Conservation (phyloP, 2,329 filamentous ascomycete species). For the Lecanicillium sp. region DNA sequence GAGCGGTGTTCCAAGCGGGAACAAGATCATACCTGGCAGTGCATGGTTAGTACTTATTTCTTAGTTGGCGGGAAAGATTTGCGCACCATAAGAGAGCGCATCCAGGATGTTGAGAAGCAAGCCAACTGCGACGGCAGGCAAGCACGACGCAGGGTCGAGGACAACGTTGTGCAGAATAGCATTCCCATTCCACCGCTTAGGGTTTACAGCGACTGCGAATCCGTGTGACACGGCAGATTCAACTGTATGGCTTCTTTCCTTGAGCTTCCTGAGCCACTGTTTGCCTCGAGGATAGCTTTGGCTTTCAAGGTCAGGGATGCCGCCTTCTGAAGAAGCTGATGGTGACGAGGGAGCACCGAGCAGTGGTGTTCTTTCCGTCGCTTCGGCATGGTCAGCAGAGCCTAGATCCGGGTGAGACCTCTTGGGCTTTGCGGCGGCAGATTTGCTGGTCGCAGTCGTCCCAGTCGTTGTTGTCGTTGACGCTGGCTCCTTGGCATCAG, state of each 20-base stretch:
- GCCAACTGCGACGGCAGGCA: constrained; percentile 84
- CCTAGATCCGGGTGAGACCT: not conserved
- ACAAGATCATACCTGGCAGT: constrained; percentile 73
- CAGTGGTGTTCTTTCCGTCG: constrained; percentile 41
- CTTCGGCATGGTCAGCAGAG: constrained; percentile 3
- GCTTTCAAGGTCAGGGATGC: constrained; percentile 38
- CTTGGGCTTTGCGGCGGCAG: constrained; percentile 2
- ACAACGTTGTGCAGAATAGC: constrained; percentile 57
- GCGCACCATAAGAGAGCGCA: constrained; percentile 79
- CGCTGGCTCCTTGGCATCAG: constrained; percentile 6
- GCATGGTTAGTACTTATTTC: constrained; percentile 11
- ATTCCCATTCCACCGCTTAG: constrained; percentile 64
- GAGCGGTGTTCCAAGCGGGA: constrained; percentile 79
- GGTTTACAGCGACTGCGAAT: constrained; percentile 39
- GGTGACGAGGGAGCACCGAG: constrained; percentile 26
- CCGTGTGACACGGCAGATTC: constrained; percentile 22
- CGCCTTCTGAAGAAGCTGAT: constrained; percentile 19
- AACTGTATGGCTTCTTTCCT: constrained; percentile 22
- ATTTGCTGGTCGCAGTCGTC: not conserved
- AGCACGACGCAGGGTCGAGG: constrained; percentile 58
- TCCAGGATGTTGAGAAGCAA: constrained; percentile 88
- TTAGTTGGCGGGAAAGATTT: not conserved
- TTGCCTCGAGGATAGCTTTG: constrained; percentile 32
- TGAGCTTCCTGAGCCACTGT: constrained; percentile 27
- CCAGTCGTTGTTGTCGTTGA: no score